A percentile compares a stretch with the other conserved stretches of the same genome.
phyloP scores from a whole-genome alignment of 768 basidiomycete species.

The Epithele typhae region DNA sequence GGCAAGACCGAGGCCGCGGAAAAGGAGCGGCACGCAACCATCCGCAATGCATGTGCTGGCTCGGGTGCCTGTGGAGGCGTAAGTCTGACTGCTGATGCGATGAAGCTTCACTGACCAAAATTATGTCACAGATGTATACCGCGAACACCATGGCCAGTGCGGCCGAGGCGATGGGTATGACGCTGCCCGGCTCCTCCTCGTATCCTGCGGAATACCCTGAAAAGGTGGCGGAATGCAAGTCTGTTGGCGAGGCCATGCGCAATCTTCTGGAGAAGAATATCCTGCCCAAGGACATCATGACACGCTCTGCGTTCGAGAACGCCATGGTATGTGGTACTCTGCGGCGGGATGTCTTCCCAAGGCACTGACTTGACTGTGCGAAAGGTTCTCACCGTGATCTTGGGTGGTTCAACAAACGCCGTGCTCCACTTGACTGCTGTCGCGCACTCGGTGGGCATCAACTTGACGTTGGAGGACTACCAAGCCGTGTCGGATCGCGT shows the following conservation, averaged over 20 bases:
- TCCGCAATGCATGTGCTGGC: constrained; percentile 95
- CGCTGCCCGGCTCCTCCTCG: constrained; percentile 93
- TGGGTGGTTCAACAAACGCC: constrained; percentile 97
- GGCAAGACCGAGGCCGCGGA: constrained; percentile 85
- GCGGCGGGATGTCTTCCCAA: neutral
- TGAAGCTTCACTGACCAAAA: neutral
- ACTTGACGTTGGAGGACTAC: constrained; percentile 87
- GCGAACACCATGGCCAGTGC: constrained; percentile 99
- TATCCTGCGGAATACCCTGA: constrained; percentile 92
- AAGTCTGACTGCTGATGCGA: constrained; percentile 29
- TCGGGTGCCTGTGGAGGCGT: constrained; percentile 97
- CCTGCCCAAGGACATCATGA: constrained; percentile 95
- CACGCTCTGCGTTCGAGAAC: constrained; percentile 93
- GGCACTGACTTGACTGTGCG: neutral
- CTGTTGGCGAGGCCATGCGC: constrained; percentile 78
- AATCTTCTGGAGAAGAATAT: constrained; percentile 89
- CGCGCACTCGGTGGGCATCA: constrained; percentile 92
- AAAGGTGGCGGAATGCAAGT: constrained; percentile 80
- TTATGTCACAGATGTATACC: constrained; percentile 80
- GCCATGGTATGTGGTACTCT: constrained; percentile 68
- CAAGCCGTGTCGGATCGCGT: constrained; percentile 87
- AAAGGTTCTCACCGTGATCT: constrained; percentile 91
- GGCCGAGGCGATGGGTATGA: constrained; percentile 94
- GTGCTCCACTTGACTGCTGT: constrained; percentile 96
- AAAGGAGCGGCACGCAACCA: constrained; percentile 74